Evolutionary conservation across 108 stramenopile genomes (phyloP).

Genomic region (Halocafeteria seosinensis): DNA sequence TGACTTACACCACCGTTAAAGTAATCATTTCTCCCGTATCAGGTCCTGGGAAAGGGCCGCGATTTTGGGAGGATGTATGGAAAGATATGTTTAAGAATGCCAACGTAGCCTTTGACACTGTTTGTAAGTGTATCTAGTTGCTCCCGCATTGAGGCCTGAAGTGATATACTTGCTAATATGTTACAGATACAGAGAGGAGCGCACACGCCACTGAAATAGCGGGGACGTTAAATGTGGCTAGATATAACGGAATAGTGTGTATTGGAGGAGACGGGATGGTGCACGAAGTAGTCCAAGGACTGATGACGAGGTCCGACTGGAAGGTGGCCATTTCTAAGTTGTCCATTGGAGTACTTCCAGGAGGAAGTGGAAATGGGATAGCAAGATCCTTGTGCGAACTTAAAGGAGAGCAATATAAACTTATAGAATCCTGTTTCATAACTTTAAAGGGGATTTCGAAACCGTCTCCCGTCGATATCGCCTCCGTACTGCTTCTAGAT

Average conservation of each 20-base stretch:
- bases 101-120: no score
- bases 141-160: no score
- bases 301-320: not conserved
- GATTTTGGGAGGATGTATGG: no score
- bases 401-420: not conserved
- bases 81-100: no score
- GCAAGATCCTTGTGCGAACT: not conserved
- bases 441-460: not conserved
- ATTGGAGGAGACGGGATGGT: not conserved
- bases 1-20: no score
- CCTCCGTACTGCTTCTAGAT: not conserved
- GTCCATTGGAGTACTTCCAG: not conserved
- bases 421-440: not conserved
- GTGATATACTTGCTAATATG: no score
- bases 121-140: no score
- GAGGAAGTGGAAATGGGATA: not conserved
- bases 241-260: not conserved
- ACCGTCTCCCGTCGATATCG: not conserved
- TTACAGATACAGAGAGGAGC: no score
- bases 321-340: not conserved
- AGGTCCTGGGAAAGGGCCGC: no score
- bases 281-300: not conserved
- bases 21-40: no score
- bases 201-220: not conserved
- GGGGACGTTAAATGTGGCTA: not conserved